Conservation (phyloP, 352 stramenopile species). For the Globisporangium canariense region DNA sequence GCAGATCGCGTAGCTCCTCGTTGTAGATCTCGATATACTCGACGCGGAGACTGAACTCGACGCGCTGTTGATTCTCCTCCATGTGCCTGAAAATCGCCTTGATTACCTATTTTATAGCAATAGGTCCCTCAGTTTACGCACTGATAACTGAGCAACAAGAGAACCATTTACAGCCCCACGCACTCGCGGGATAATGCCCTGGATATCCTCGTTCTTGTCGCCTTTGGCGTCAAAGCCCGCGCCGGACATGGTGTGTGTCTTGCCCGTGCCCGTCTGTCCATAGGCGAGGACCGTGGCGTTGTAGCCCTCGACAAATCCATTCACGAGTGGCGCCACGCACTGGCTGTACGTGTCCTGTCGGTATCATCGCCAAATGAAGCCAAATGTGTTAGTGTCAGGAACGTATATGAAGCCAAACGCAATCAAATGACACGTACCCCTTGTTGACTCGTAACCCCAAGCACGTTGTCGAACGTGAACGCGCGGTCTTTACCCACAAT, state of each 20-base stretch:
- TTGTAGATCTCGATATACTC: slow-evolving; percentile 99
- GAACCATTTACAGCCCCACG: slow-evolving; percentile 5
- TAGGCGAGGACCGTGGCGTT: slow-evolving; percentile 85
- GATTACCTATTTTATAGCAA: slow-evolving; percentile 34
- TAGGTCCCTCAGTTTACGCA: no score
- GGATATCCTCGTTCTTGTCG: slow-evolving; percentile 51
- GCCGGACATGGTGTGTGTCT: slow-evolving; percentile 95
- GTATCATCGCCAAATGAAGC: neutral
- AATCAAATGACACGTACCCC: slow-evolving; percentile 25
- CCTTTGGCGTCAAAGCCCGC: slow-evolving; percentile 47
- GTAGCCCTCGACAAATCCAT: slow-evolving; percentile 81
- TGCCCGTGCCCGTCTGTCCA: slow-evolving; percentile 88
- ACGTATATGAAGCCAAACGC: neutral
- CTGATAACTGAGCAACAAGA: no score
- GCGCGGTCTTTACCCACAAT: slow-evolving; percentile 79
- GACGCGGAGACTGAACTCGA: slow-evolving; percentile 89
- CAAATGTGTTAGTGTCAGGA: neutral
- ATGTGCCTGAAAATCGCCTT: slow-evolving; percentile 74
- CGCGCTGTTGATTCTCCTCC: slow-evolving; percentile 29
- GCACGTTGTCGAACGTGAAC: slow-evolving; percentile 90
- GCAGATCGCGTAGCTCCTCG: slow-evolving; percentile 95
- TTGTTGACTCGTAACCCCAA: slow-evolving; percentile 71
- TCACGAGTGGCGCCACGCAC: slow-evolving; percentile 65
- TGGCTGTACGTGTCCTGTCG: slow-evolving; percentile 59
- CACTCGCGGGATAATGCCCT: slow-evolving; percentile 87